Base-by-base conservation (phyloP, 192 early-diverging fungal genomes). In the Dissophora ornata region DNA sequence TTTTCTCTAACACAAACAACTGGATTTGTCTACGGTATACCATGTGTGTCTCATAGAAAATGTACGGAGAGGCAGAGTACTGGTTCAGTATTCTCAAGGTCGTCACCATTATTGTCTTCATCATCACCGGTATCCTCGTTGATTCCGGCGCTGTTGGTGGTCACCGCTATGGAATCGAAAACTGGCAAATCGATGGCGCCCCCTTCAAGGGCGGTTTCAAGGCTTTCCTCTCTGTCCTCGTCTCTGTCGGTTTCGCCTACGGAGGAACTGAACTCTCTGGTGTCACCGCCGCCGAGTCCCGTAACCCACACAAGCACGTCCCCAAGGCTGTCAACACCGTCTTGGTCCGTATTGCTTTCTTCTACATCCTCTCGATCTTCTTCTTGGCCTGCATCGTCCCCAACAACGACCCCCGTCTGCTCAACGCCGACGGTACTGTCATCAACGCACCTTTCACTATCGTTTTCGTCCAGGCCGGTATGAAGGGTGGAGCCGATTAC, bases 261-360 rank as follows among this genome's bases (percentile, higher is more conserved):
- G 90, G 90, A 75, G 95, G 95, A 19, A 94, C 95, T 7, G 95
- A 97, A 71, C 83, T 97, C 25, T 89, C 95, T 19, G 95, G 94
- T 47, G 88, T 97, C 41, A 93, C 93, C n/a, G 93, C 93, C 10
- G 95, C 92, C 40, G 95, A 97, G 79, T 88, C 89, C 38, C 85
- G 82, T 9, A 95, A 93, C 73, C 69, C 67, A 8, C 67, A 60
- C 48, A 69, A 88, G 30, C 85, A 88, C 26, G 91, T 93, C 3
- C 91, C 91, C 30, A 80, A 75, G 12, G 91, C 89, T 12, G 90
- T 93, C 45, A 83, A 87, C 32, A 84, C 86, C 2, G 90, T 92
- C 53, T 29, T 69, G 40, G 67, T 69, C 50, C 82, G 91, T 44
- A 91, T 93, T 45, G 41, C 84, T 1, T 61, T 93, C 58, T 93